Evolutionary conservation across 2,329 filamentous ascomycete genomes (phyloP), one percentile per base, ranked within the genome.

Genomic region (Sporothrix sp.): DNA sequence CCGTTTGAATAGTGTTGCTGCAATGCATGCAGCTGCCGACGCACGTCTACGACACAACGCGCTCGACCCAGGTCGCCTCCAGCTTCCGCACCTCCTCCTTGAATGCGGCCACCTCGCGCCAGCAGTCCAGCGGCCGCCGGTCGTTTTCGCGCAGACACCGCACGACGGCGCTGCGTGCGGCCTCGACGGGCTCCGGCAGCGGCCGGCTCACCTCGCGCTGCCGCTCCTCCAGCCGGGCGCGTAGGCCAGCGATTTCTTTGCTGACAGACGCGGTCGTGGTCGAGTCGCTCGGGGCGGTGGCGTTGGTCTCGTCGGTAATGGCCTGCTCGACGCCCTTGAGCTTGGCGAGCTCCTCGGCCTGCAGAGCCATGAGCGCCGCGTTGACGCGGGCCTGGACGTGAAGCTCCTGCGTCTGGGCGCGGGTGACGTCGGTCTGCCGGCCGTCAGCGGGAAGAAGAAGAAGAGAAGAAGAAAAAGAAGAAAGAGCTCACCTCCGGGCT

Each of bases 121-220:
- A 96, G 76, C 91, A 97, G 72, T 96, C 87, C 64, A 96, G 72
- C 65, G 91, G 90, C 66, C 88, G 78, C 57, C 88, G 76, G 68
- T 96, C 90, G 66, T 96, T 84, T 62, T 84, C 76, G 55, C 85
- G 75, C 72, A 97, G 72, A 66, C 91, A 97, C 60, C 78, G 76
- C 56, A 93, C 79, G 51, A 96, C 81, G 53, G 83, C 80, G 58
- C 79, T 73, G 67, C 88, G 84, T 18, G 89, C 87, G 64, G 74
- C 76, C 68, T 87, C 82, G 44, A 95, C 81, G 46, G 71, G 71
- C 56, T 83, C 79, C 58, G 89, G 87, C 58, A 88, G 65, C 58
- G 82, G 73, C 62, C 83, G 75, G 28, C 21, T 39, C 54, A 87
- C 70, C 62, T 83, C 73, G 66, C 79, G 83, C 68, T 79, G 83